Percentiles rank a stretch among this genome's conserved stretches.
phyloP scores from a whole-genome alignment of 2,329 filamentous ascomycete genomes.

The Uncinocarpus reesii region DNA sequence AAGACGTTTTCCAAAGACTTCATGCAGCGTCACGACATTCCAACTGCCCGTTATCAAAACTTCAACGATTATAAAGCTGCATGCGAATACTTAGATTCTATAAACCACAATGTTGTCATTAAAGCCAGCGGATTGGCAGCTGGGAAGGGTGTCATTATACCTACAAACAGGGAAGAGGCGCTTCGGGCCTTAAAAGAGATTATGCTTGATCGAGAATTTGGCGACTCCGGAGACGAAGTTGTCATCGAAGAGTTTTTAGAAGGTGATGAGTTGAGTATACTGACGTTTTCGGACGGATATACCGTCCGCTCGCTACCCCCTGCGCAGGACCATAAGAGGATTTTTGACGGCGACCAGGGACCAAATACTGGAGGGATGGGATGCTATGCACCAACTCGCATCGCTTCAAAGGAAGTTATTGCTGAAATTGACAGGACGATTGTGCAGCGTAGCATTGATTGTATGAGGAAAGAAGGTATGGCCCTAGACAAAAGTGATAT shows the following conservation, averaged over 20 bases:
- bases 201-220: slow-evolving; percentile 82
- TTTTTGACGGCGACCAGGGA: slow-evolving; percentile 78
- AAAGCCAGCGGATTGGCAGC: slow-evolving; percentile 88
- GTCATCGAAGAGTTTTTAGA: slow-evolving; percentile 91
- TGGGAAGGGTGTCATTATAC: slow-evolving; percentile 91
- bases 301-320: slow-evolving; percentile 74
- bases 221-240: slow-evolving; percentile 74
- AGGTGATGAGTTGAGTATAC: slow-evolving; percentile 83
- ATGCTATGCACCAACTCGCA: slow-evolving; percentile 83
- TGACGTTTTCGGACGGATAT: slow-evolving; percentile 85
- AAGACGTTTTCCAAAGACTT: slow-evolving; percentile 98
- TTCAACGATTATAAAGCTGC: slow-evolving; percentile 69
- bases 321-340: slow-evolving; percentile 93
- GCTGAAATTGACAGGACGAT: slow-evolving; percentile 69
- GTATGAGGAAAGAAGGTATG: slow-evolving; percentile 67
- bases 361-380: slow-evolving; percentile 98
- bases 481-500: slow-evolving; percentile 42
- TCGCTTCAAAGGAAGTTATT: slow-evolving; percentile 64
- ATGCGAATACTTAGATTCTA: slow-evolving; percentile 59
- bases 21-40: slow-evolving; percentile 82
- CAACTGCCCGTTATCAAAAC: slow-evolving; percentile 83
- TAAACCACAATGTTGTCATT: slow-evolving; percentile 71
- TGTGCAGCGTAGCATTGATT: slow-evolving; percentile 78
- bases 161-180: slow-evolving; percentile 70
- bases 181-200: slow-evolving; percentile 73